Evolutionary conservation across 768 basidiomycete species (phyloP).

Genomic region (Kwoniella europaea): DNA sequence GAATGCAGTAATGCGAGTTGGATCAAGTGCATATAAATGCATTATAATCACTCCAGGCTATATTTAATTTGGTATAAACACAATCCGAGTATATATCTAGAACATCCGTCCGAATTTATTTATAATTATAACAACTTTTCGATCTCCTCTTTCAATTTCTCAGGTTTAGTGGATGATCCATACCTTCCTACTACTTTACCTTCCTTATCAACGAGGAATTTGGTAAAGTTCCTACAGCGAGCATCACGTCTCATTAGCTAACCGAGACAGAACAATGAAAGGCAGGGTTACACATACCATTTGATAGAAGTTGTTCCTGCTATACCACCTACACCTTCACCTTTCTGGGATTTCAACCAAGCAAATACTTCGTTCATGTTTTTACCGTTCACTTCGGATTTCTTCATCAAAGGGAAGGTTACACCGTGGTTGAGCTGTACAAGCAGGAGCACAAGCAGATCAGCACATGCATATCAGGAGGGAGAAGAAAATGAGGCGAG

Average conservation of each 20-base stretch:
- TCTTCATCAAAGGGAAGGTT: conserved; percentile 86
- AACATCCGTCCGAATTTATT: too few relatives aligned
- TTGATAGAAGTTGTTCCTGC: conserved; percentile 55
- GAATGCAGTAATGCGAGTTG: too few relatives aligned
- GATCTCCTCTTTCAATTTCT: conserved; percentile 44
- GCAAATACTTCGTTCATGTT: conserved; percentile 78
- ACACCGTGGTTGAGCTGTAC: conserved; percentile 78
- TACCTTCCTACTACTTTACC: conserved; percentile 60
- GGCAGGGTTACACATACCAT: conserved; percentile 42
- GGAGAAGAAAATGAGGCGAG: too few relatives aligned
- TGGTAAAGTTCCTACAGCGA: conserved; percentile 54
- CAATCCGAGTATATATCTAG: not conserved
- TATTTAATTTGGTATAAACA: not conserved
- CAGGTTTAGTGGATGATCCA: conserved; percentile 42
- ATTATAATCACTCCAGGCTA: too few relatives aligned
- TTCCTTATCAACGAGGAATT: conserved; percentile 77
- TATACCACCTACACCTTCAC: conserved; percentile 50
- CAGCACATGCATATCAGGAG: not conserved
- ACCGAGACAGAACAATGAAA: too few relatives aligned
- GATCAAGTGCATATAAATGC: too few relatives aligned
- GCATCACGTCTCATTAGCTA: too few relatives aligned
- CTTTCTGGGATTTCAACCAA: conserved; percentile 80
- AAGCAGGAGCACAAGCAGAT: not conserved
- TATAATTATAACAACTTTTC: conserved; percentile 39
- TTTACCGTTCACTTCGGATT: conserved; percentile 85